Percentiles rank a stretch among this genome's conserved stretches.
These are phyloP conservation scores for Colletotrichum tamarilloi DNA, from an alignment of 2,329 filamentous ascomycete genomes.

Conservation along the genomic window DNA sequence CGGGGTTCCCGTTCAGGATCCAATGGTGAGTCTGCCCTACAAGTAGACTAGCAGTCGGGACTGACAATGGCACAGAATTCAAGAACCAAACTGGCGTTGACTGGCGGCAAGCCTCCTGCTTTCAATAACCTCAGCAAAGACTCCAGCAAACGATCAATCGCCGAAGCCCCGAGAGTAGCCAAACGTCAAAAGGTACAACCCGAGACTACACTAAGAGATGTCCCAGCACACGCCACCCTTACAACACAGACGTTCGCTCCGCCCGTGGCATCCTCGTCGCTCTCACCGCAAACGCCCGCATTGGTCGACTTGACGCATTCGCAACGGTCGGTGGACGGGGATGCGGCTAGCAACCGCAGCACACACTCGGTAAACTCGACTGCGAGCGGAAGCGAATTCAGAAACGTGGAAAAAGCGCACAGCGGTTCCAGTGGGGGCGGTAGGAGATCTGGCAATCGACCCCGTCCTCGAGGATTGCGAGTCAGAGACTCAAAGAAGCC, in stretches of 20 bases:
- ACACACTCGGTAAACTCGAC: background rate
- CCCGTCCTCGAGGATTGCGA: background rate
- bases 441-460: background rate
- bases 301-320: constrained; percentile 24
- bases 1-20: constrained; percentile 24
- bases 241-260: background rate
- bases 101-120: background rate
- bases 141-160: constrained; percentile 11
- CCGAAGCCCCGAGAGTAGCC: constrained; percentile 7
- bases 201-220: background rate
- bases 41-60: background rate
- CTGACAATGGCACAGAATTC: constrained; percentile 8
- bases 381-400: background rate
- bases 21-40: constrained; percentile 22
- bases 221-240: background rate
- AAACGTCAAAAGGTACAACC: constrained; percentile 25
- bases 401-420: constrained; percentile 3
- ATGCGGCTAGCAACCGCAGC: constrained; percentile 20
- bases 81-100: background rate
- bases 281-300: background rate
- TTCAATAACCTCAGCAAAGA: constrained; percentile 7
- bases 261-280: background rate
- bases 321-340: constrained; percentile 13
- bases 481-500: background rate
- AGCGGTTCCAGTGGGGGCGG: background rate